Conservation (phyloP, 108 stramenopile genomes). For the Pseudonitzschia multistriata region DNA sequence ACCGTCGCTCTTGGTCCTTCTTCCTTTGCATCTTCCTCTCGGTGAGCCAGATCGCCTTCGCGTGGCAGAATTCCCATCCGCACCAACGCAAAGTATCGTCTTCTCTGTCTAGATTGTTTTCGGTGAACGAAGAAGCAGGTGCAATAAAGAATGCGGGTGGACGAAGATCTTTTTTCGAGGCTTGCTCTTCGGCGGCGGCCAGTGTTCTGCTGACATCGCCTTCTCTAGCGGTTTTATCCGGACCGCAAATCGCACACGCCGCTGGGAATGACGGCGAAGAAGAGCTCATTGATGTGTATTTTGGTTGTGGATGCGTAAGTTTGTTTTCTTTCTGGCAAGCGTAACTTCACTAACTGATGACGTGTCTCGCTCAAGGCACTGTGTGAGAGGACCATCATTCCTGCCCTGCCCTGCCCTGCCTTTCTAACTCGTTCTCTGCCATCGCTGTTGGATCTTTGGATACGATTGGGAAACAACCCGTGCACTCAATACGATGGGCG, state of each 20-base stretch:
- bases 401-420: not conserved
- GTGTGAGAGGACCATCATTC: not conserved
- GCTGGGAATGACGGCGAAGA: not conserved
- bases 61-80: not conserved
- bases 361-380: not conserved
- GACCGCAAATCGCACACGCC: not conserved
- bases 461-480: too few relatives aligned
- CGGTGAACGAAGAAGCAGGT: not conserved
- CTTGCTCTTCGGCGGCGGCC: not conserved
- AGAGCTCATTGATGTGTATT: constrained; percentile 32
- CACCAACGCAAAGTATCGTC: not conserved
- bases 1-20: not conserved
- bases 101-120: not conserved
- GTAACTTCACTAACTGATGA: too few relatives aligned
- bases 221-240: not conserved
- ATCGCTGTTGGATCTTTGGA: too few relatives aligned
- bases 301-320: constrained; percentile 34
- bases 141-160: not conserved
- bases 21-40: not conserved
- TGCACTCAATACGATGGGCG: too few relatives aligned
- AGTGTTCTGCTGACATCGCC: constrained; percentile 1
- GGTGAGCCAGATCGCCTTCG: not conserved
- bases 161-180: constrained; percentile 3
- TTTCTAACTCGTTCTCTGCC: too few relatives aligned
- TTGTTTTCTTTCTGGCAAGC: not conserved